Conservation (phyloP, 768 basidiomycete genomes). For the Podaxis pistillaris region DNA sequence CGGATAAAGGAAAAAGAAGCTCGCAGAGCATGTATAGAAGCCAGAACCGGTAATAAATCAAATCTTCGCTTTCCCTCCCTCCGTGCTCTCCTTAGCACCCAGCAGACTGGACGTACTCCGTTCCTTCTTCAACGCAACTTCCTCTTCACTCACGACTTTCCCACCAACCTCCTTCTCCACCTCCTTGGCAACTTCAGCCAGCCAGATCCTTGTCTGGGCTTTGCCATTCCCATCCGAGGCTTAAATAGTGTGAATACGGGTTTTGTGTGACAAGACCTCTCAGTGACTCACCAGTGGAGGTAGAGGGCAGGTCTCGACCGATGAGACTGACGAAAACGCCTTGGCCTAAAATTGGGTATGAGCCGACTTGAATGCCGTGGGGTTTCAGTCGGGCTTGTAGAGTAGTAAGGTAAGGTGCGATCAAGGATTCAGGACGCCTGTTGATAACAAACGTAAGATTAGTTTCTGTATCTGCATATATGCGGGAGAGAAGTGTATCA, state of each 20-base stretch:
- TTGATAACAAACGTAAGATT: neutral
- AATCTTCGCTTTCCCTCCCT: conserved; percentile 9
- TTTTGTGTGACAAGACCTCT: neutral
- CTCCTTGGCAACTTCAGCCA: conserved; percentile 59
- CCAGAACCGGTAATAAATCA: neutral
- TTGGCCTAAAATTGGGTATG: conserved; percentile 62
- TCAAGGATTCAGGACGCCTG: conserved; percentile 76
- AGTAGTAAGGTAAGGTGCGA: conserved; percentile 79
- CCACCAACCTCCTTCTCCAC: conserved; percentile 61
- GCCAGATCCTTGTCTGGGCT: conserved; percentile 41
- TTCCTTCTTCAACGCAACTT: conserved; percentile 52
- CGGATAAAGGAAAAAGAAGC: neutral
- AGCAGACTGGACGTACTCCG: conserved; percentile 13
- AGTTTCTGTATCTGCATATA: neutral
- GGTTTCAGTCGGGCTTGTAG: conserved; percentile 71
- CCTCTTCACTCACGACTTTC: conserved; percentile 60
- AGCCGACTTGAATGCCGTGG: conserved; percentile 81
- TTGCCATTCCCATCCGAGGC: conserved; percentile 37
- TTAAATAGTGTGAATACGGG: neutral
- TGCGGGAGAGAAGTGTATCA: neutral
- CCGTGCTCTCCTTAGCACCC: neutral
- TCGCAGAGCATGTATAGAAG: neutral
- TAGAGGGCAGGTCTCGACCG: conserved; percentile 38
- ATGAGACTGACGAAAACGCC: conserved; percentile 76
- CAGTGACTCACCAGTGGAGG: neutral